Evolutionary conservation across 805 yeast species (phyloP).

Genomic region (Lipomyces mesembrius): DNA sequence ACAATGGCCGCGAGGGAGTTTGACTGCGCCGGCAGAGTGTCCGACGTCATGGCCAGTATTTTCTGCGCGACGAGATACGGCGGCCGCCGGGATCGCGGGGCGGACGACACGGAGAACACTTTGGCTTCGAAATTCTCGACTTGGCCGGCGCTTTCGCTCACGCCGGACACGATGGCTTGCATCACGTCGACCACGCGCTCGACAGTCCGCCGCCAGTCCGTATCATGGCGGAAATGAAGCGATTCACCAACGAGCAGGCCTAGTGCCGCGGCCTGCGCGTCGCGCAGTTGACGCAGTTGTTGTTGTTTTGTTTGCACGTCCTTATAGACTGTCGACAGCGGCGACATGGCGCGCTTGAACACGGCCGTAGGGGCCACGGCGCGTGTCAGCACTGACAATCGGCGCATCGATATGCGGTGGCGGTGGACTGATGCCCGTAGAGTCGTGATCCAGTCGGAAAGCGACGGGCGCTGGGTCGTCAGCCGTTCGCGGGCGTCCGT

Average conservation of each 20-base stretch:
- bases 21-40: slow-evolving; percentile 32
- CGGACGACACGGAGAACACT: slow-evolving; percentile 10
- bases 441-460: slow-evolving; percentile 23
- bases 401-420: neutral
- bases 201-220: slow-evolving; percentile 37
- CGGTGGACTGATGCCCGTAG: slow-evolving; percentile 12
- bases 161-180: slow-evolving; percentile 21
- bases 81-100: slow-evolving; percentile 14
- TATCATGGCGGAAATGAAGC: slow-evolving; percentile 13
- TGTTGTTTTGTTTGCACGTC: slow-evolving; percentile 35
- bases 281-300: slow-evolving; percentile 29
- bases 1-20: slow-evolving; percentile 19
- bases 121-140: slow-evolving; percentile 17
- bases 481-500: slow-evolving; percentile 29
- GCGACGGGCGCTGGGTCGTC: slow-evolving; percentile 15
- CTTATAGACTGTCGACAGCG: slow-evolving; percentile 31
- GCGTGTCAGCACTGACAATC: neutral
- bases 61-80: slow-evolving; percentile 32
- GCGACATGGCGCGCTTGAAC: slow-evolving; percentile 29
- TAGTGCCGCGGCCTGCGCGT: slow-evolving; percentile 38
- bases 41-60: slow-evolving; percentile 25
- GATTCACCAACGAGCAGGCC: slow-evolving; percentile 38
- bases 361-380: neutral
- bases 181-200: slow-evolving; percentile 30
- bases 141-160: slow-evolving; percentile 10